Evolutionary conservation across 1,284 basidiomycete species (phyloP).

Genomic region (Apiotrichum domesticum): DNA sequence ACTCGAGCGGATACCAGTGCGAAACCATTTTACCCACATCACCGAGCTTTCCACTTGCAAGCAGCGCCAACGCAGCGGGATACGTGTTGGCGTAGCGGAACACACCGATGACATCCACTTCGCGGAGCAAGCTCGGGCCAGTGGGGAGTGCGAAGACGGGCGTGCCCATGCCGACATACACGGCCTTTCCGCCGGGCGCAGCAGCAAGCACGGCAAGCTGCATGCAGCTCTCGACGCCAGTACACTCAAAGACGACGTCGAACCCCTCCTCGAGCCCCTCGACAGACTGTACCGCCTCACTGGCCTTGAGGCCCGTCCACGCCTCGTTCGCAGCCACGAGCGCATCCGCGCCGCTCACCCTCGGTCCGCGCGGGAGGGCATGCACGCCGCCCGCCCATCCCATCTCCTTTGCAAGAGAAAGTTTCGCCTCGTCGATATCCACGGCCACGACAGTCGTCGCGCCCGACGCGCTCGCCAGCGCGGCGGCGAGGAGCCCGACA

Average conservation of each 20-base stretch:
- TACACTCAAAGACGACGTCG: slow-evolving; percentile 85
- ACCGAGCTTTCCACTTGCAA: slow-evolving; percentile 57
- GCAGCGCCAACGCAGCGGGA: slow-evolving; percentile 70
- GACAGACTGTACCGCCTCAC: slow-evolving; percentile 24
- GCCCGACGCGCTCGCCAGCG: slow-evolving; percentile 66
- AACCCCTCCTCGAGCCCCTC: slow-evolving; percentile 65
- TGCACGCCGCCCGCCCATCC: slow-evolving; percentile 71
- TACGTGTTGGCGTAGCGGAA: slow-evolving; percentile 77
- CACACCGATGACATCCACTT: slow-evolving; percentile 88
- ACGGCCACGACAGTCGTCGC: slow-evolving; percentile 67
- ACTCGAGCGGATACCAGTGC: slow-evolving; percentile 64
- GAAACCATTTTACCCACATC: slow-evolving; percentile 72
- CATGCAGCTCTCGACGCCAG: slow-evolving; percentile 83
- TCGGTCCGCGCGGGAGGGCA: slow-evolving; percentile 55
- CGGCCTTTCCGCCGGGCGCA: slow-evolving; percentile 74
- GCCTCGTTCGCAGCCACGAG: slow-evolving; percentile 60
- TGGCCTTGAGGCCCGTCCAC: slow-evolving; percentile 49
- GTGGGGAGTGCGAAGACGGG: slow-evolving; percentile 76
- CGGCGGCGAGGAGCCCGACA: slow-evolving; percentile 81
- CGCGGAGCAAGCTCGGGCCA: slow-evolving; percentile 71
- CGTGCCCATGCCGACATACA: slow-evolving; percentile 93
- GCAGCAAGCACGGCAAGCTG: slow-evolving; percentile 79
- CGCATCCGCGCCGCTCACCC: slow-evolving; percentile 56
- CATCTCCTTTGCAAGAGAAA: slow-evolving; percentile 66
- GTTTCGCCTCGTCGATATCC: slow-evolving; percentile 74